Evolutionary conservation across 1,284 basidiomycete species (phyloP).

Genomic region (Meira miltonrushii): DNA sequence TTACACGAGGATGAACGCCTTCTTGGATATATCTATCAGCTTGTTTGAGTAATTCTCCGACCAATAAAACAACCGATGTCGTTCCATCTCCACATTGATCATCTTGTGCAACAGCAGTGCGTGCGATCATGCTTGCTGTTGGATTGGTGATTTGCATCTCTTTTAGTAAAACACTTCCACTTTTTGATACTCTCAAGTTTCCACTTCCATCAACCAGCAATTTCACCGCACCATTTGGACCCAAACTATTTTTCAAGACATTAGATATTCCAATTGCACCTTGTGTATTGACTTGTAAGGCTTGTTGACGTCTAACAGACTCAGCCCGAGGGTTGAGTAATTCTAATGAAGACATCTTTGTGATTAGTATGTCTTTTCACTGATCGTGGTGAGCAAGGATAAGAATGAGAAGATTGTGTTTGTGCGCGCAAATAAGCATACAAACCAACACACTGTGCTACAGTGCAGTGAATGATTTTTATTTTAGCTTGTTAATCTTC

Average conservation of each 20-base stretch:
- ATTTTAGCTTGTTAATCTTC: too few relatives aligned
- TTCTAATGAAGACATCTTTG: constrained; percentile 49
- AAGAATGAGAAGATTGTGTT: background rate
- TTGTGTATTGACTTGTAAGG: constrained; percentile 73
- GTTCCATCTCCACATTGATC: constrained; percentile 99
- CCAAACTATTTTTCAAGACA: constrained; percentile 94
- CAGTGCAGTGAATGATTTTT: too few relatives aligned
- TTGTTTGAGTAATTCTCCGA: constrained; percentile 95
- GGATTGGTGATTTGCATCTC: constrained; percentile 99
- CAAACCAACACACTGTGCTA: too few relatives aligned
- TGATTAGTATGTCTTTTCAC: background rate
- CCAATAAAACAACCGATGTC: constrained; percentile 91
- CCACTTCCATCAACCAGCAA: constrained; percentile 99
- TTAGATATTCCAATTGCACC: constrained; percentile 96
- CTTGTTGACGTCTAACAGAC: constrained; percentile 83
- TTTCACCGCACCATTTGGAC: constrained; percentile 62
- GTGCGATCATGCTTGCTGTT: constrained; percentile 97
- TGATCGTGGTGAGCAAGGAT: background rate
- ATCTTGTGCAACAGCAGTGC: constrained; percentile 95
- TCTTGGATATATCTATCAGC: constrained; percentile 96
- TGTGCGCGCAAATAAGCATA: too few relatives aligned
- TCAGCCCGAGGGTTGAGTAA: constrained; percentile 63
- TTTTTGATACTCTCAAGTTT: constrained; percentile 99
- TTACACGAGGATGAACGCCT: constrained; percentile 94
- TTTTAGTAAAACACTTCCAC: constrained; percentile 94